These are phyloP conservation scores for Dissophora globulifera DNA, from an alignment of 192 early-diverging fungal genomes.

Conservation along the genomic window DNA sequence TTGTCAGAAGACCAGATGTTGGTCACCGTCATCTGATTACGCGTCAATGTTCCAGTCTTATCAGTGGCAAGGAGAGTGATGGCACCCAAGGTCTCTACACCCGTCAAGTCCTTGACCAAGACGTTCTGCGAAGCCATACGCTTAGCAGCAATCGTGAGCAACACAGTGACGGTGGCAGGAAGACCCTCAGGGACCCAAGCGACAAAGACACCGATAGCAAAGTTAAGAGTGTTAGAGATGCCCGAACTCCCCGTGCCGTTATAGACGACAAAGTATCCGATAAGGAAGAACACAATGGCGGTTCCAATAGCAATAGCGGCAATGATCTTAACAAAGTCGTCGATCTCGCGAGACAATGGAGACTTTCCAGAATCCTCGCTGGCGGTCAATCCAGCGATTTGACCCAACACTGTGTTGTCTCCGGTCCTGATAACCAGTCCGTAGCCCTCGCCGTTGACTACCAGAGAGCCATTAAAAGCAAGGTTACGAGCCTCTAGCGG, in stretches of 20 bases:
- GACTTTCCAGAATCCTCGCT: constrained; percentile 80
- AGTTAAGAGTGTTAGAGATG: constrained; percentile 78
- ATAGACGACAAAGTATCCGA: constrained; percentile 68
- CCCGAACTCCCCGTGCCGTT: constrained; percentile 44
- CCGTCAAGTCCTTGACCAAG: constrained; percentile 94
- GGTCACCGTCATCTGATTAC: constrained; percentile 97
- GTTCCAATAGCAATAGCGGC: constrained; percentile 78
- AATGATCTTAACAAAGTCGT: constrained; percentile 87
- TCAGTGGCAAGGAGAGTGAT: constrained; percentile 97
- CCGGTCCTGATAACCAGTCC: constrained; percentile 94
- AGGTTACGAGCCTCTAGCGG: constrained; percentile 94
- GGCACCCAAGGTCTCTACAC: constrained; percentile 96
- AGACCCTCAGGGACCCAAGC: constrained; percentile 96
- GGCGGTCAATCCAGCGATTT: constrained; percentile 89
- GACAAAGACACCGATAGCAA: constrained; percentile 89
- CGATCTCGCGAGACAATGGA: constrained; percentile 82
- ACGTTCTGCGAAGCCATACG: constrained; percentile 90
- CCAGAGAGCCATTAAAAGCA: constrained; percentile 89
- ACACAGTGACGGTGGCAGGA: constrained; percentile 92
- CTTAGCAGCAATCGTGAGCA: constrained; percentile 96
- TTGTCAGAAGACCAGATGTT: constrained; percentile 85
- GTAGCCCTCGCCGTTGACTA: constrained; percentile 85
- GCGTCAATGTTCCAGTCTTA: constrained; percentile 96
- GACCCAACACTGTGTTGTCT: constrained; percentile 93
- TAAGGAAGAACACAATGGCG: constrained; percentile 85